Evolutionary conservation across 768 basidiomycete genomes (phyloP), one percentile per base, ranked within the genome.

Genomic region (Russula virescens): DNA sequence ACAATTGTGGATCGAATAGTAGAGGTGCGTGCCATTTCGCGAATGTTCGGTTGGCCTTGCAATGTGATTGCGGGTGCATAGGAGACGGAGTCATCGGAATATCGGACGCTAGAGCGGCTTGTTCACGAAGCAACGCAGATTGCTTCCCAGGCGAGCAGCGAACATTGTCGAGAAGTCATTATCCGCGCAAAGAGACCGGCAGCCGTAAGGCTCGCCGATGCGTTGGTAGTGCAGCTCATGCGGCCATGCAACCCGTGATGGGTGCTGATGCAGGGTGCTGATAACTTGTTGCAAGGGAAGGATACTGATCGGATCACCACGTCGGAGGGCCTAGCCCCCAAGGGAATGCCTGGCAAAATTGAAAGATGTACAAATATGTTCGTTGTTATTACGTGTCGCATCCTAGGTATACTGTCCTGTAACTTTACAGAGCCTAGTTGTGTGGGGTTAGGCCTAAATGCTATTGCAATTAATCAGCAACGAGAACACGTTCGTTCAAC

Each of bases 71-170:
- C 26, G 45, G 23, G 25, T 31, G 42, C 31, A 58, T 25, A 59
- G 57, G 57, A 45, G 23, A 51, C 48, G 19, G 65, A 66, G 53
- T 31, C 26, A 26, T 53, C 45, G 23, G 35, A 40, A 45, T 45
- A 57, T 42, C 55, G 46, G 21, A 62, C 57, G 52, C 52, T 66
- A 26, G 61, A 62, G 34, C 53, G 48, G 21, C 54, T 62, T 9
- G 65, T 66, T 19, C 57, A 62, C 13, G 65, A 62, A 42, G 47
- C 61, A 21, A 25, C 55, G 11, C 61, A 51, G 52, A 58, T 55
- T n/a, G 65, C 65, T 26, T 61, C 55, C 13, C 35, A 31, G 13
- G 53, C 42, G 21, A 58, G 47, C 31, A 60, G 42, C 31, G 51
- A 34, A 34, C 65, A 61, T 48, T 34, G 61, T 34, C 47, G 38